phyloP scores from a whole-genome alignment of 768 basidiomycete species.

The Tricholoma sp. region DNA sequence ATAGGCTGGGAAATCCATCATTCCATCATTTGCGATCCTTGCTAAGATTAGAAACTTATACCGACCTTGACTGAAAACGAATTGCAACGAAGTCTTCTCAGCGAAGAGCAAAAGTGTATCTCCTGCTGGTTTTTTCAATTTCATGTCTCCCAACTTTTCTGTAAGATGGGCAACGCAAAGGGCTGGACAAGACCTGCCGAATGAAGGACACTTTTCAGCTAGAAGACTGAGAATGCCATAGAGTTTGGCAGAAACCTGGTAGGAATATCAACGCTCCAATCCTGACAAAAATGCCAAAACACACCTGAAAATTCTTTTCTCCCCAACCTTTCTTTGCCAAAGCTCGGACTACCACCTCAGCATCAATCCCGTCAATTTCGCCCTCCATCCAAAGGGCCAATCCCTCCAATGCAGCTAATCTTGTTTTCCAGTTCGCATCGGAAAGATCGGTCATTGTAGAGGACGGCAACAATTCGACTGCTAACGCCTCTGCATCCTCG shows the following conservation, averaged over 20 bases:
- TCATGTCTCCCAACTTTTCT: conserved; percentile 95
- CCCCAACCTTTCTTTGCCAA: conserved; percentile 91
- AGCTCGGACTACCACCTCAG: conserved; percentile 84
- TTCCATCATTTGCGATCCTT: conserved; percentile 5
- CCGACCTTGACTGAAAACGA: conserved; percentile 86
- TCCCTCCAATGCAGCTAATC: conserved; percentile 83
- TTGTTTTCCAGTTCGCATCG: conserved; percentile 92
- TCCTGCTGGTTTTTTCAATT: conserved; percentile 93
- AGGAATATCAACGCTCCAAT: conserved; percentile 1
- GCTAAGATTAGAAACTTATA: neutral
- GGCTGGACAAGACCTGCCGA: conserved; percentile 81
- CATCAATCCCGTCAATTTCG: conserved; percentile 61
- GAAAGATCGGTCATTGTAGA: conserved; percentile 65
- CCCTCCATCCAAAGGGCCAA: conserved; percentile 79
- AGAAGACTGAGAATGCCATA: conserved; percentile 73
- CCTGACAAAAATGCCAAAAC: conserved; percentile 5
- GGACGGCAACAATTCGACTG: conserved; percentile 65
- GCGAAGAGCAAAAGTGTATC: conserved; percentile 80
- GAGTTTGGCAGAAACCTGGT: conserved; percentile 84
- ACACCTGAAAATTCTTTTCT: conserved; percentile 98
- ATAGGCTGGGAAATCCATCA: conserved; percentile 53
- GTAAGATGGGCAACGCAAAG: conserved; percentile 75
- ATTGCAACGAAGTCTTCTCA: conserved; percentile 91
- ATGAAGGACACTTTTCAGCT: conserved; percentile 75
- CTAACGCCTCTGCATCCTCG: conserved; percentile 86